Percentiles rank a stretch among this genome's conserved stretches.
Conservation (phyloP, 495 filamentous ascomycete species). For the Penicillium ochrochloron region DNA sequence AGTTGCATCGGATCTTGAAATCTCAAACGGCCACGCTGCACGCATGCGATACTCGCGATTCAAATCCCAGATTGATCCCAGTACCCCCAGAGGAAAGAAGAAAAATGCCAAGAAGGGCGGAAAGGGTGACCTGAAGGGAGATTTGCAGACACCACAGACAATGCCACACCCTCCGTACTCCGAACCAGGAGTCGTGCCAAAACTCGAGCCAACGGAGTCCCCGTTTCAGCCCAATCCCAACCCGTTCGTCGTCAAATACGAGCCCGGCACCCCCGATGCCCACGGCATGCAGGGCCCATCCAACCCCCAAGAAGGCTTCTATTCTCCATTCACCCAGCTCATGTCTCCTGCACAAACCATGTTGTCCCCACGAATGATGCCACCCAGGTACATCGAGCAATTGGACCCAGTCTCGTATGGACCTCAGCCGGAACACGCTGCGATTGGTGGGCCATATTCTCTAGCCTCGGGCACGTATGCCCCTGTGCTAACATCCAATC, state of each 20-base stretch:
- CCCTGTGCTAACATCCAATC: not conserved
- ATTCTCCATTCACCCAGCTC: not conserved
- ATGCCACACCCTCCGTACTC: not conserved
- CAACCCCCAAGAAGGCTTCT: not conserved
- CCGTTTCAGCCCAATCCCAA: constrained; percentile 5
- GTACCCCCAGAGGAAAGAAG: constrained; percentile 26
- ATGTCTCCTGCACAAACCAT: not conserved
- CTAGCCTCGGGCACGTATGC: not conserved
- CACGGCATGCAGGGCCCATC: not conserved
- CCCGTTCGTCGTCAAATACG: constrained; percentile 21
- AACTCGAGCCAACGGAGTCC: constrained; percentile 4
- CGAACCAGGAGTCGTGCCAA: constrained; percentile 5
- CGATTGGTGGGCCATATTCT: not conserved
- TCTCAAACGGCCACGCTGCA: constrained; percentile 80
- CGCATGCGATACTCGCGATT: constrained; percentile 82
- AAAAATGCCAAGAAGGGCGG: constrained; percentile 24
- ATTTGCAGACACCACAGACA: not conserved
- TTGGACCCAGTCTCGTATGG: not conserved
- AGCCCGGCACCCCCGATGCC: not conserved
- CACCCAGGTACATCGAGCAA: not conserved
- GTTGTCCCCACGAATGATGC: not conserved
- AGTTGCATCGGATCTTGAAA: constrained; percentile 64
- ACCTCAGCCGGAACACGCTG: not conserved
- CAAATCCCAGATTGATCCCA: constrained; percentile 59
- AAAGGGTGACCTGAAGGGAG: constrained; percentile 11